Base-by-base conservation (phyloP, 2,329 filamentous ascomycete species). In the Curvularia hawaiiensis region DNA sequence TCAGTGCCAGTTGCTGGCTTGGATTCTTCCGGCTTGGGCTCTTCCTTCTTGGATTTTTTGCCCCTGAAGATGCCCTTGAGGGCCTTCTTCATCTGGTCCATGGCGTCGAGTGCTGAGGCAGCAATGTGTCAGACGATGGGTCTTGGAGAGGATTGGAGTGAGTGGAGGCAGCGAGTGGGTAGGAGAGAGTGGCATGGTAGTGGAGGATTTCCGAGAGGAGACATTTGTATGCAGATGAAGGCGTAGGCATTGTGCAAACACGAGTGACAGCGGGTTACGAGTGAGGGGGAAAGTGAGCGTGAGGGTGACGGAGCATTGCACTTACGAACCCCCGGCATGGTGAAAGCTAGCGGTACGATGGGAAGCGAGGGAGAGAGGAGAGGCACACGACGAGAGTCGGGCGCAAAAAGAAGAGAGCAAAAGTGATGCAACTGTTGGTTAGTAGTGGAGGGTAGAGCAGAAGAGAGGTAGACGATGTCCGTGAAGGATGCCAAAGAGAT, bases 301-400 rank as follows among this genome's bases (percentile, higher is more conserved):
- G 55, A 40, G 54, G 52, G 52, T 57, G 55, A 57, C 33, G 28
- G 46, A 46, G 50, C 52, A 43, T 57, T 43, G 59, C 58, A 77
- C 75, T 72, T 71, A 77, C 75, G 75, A 57, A 77, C 74, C 64
- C 75, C 75, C 58, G 75, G 75, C 75, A 77, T 77, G 61, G 47
- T 71, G 65, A 52, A 30, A 50, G 46, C 41, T 28, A 24, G 38
- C 28, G 28, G 40, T 41, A 30, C 48, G 45, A 46, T 18, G 38
- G 47, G 49, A 30, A 38, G 22, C 50, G 33, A 31, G 33, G 4
- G 4, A 11, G 16, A 33, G 22, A 39, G 30, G 7, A 4, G 16
- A 33, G 44, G 33, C 20, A 43, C 16, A 24, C 44, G 1, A 7
- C 24, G 31, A 45, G 39, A 24, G 16, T 30, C 33, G 26, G 41